Percentiles rank a stretch among this genome's conserved stretches.
phyloP scores from a whole-genome alignment of 331 rosid species.

The Ulmus americana region DNA sequence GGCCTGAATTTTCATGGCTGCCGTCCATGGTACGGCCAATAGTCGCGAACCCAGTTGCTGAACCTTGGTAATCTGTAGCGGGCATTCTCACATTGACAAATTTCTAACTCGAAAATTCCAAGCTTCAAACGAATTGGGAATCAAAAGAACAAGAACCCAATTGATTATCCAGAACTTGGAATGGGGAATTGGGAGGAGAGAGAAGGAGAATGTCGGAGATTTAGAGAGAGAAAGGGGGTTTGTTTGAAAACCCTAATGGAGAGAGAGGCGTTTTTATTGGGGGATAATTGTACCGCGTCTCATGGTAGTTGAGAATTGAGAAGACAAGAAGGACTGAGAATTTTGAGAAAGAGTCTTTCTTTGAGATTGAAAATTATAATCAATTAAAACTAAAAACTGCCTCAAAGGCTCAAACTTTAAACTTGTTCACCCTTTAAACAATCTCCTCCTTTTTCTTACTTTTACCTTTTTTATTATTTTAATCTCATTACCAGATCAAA shows the following conservation, averaged over 20 bases:
- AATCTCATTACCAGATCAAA: constrained; percentile 8
- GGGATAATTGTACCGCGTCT: constrained; percentile 41
- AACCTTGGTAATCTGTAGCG: constrained; percentile 51
- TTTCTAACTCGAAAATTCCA: background rate
- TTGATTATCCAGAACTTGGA: constrained; percentile 1
- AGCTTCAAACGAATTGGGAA: background rate
- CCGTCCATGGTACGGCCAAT: constrained; percentile 46
- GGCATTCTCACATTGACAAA: constrained; percentile 48
- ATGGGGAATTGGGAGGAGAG: constrained; percentile 2
- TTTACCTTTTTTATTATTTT: background rate
- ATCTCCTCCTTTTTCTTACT: background rate
- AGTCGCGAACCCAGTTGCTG: constrained; percentile 41
- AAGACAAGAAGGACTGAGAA: constrained; percentile 7
- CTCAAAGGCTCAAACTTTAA: background rate
- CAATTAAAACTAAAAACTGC: background rate
- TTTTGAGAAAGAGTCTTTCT: background rate
- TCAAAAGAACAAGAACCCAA: background rate
- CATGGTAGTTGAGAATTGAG: constrained; percentile 29
- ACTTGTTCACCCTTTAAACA: background rate
- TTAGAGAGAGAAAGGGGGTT: constrained; percentile 14
- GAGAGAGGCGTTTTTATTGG: constrained; percentile 34
- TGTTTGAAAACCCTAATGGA: constrained; percentile 20
- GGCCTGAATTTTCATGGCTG: background rate
- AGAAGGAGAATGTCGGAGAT: constrained; percentile 9
- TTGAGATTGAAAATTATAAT: background rate